Base-by-base conservation (phyloP, 164 flowering plant species). In the Chimonanthus praecox region DNA sequence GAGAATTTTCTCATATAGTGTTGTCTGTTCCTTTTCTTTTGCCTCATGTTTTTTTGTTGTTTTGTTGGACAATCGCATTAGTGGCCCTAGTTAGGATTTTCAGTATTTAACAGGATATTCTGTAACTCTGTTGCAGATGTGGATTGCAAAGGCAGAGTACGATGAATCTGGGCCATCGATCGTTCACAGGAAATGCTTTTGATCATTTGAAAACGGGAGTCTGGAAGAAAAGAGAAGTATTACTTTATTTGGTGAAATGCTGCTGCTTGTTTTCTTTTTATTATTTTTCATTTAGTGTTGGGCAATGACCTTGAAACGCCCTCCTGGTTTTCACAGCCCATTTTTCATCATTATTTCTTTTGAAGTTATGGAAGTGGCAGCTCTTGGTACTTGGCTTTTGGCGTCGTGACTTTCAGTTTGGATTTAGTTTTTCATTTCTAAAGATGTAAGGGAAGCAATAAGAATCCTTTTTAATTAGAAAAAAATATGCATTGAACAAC, bases 141-240 rank as follows among this genome's bases (percentile, higher is more conserved):
- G 94, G 94, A 89, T 89, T 67, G 84, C 94, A 0, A 87, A 89
- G 84, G 89, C 84, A 4, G 90, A 87, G 78, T 89, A 89, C 16
- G 92, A 87, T 43, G 92, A 87, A 51, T 87, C 90, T 9, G 92
- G 90, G 10, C 90, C 90, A 15, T 85, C 90, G 2, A 89, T 89
- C 47, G 90, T 87, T 73, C 91, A 89, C 79, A 79, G 91, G 81
- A 89, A 89, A 73, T 90, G 94, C 86, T 90, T 90, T 82, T 90
- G 80, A 72, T 21, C 63, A 54, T 71, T 71, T 13, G 60, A 54
- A 11, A n/a, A 54, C 16, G 60, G 60, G 60, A 54, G 60, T 7
- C n/a, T 54, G 60, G 60, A 10, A 0, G 60, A 13, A 4, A n/a
- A 54, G 60, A 54, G 60, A 13, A 54, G 60, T 54, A 10, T 8